Conservation (phyloP, 2,329 filamentous ascomycete genomes). For the Orbilia javanica region DNA sequence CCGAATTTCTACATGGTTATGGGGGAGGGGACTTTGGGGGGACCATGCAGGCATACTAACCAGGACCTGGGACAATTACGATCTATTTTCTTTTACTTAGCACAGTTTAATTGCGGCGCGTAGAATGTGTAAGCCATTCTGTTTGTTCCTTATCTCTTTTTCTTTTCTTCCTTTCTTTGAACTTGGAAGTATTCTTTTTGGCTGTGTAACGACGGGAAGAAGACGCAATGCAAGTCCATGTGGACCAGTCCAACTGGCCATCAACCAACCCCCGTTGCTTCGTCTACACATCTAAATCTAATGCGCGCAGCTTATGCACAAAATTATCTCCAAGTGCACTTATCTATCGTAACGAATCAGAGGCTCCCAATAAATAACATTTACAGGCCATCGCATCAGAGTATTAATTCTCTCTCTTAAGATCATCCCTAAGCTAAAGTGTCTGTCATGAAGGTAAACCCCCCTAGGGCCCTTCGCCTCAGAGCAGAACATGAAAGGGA, state of each 20-base stretch:
- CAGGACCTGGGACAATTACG: background rate
- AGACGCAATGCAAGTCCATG: slow-evolving; percentile 30
- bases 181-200: slow-evolving; percentile 27
- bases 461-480: background rate
- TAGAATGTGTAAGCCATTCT: background rate
- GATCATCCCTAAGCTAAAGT: background rate
- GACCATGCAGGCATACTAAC: no score
- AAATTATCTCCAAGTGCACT: background rate
- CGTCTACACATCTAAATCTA: background rate
- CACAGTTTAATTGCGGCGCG: slow-evolving; percentile 35
- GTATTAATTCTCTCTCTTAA: slow-evolving; percentile 7
- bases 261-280: background rate
- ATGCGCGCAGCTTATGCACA: no score
- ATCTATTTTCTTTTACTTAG: no score
- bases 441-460: background rate
- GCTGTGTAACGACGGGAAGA: slow-evolving; percentile 32
- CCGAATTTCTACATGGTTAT: background rate
- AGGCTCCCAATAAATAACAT: background rate
- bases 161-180: background rate
- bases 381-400: slow-evolving; percentile 17
- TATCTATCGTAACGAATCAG: background rate
- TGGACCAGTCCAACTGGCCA: background rate
- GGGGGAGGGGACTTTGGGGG: no score
- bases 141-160: background rate
- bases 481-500: slow-evolving; percentile 16